Base-by-base conservation (phyloP, 352 stramenopile species). In the Phytophthora idaei region DNA sequence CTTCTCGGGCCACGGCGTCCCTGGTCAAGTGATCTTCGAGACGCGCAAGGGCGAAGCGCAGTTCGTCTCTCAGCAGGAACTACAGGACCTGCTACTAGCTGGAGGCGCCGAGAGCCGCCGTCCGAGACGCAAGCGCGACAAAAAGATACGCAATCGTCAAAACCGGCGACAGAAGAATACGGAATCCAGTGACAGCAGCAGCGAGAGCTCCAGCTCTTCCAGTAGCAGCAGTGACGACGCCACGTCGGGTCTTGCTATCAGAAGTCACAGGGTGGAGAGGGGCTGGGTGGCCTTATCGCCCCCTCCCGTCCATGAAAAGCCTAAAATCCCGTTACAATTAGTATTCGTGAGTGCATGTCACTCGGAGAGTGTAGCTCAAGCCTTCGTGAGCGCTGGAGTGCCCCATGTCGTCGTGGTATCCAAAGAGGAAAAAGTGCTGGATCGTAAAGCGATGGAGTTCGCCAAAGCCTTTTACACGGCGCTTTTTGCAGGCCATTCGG, bases 301-400 rank as follows among this genome's bases (percentile, higher is more conserved):
- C 17, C 56, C 65, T 41, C 60, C 73, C 1, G 44, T 78, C 1
- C 76, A 86, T 31, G 74, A 72, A 12, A 72, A 68, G 27, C 77
- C 80, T 1, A 76, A 66, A 31, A 74, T 80, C 11, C 80, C 83
- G 0, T 80, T 93, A 60, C 71, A 92, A 56, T 76, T 98, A 47
- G 91, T 97, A 32, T 95, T 98, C 50, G 83, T 97, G 42, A 97
- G 85, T 68, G 89, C 92, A 17, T 97, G 92, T 57, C 85, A 96
- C 69, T 97, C 89, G 21, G 87, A 97, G 56, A 88, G 78, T 58
- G 89, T 92, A 8, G 92, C 89, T 4, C 76, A 95, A 45, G 90
- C 92, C 0, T 97, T 98, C 55, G 92, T 96, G 52, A 78, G 80
- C 42, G 92, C 90, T 1, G 92, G 92, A 6, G 90, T 98, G 32